Evolutionary conservation across 176 grass and related monocot genomes (phyloP).

Genomic region (Puccinellia tenuiflora): DNA sequence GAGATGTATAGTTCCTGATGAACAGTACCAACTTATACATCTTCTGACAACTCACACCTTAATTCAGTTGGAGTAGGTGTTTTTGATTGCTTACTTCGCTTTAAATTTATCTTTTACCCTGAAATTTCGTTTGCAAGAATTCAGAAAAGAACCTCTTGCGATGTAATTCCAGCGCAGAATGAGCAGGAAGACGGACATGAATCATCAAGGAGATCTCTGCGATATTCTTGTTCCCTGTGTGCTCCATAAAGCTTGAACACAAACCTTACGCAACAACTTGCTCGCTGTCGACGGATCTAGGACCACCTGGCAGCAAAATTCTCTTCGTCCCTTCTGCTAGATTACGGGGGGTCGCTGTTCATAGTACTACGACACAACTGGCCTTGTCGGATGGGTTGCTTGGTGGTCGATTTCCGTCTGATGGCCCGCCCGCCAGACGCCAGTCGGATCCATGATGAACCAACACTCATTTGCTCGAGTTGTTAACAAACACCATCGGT

Average conservation of each 20-base stretch:
- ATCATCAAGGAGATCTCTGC: background rate
- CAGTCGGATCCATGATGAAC: background rate
- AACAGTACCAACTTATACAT: too few relatives aligned
- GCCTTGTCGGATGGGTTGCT: conserved; percentile 29
- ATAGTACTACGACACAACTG: conserved; percentile 31
- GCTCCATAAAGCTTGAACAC: background rate
- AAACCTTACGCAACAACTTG: background rate
- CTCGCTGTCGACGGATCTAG: conserved; percentile 5
- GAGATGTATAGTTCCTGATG: too few relatives aligned
- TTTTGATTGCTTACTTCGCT: background rate
- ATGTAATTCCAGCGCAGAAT: background rate
- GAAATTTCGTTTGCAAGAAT: background rate
- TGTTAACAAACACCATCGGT: background rate
- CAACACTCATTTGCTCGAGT: background rate
- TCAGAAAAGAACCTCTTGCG: background rate
- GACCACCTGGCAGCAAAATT: conserved; percentile 23
- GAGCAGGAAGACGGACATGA: background rate
- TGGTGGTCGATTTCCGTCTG: background rate
- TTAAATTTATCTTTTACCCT: too few relatives aligned
- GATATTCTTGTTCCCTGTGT: conserved; percentile 9
- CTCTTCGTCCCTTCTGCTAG: conserved; percentile 10
- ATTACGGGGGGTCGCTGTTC: conserved; percentile 28
- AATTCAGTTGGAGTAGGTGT: background rate
- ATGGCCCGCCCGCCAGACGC: background rate
- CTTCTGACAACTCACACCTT: background rate